Evolutionary conservation across 768 basidiomycete genomes (phyloP).

Genomic region (Dacryopinax spathularia): DNA sequence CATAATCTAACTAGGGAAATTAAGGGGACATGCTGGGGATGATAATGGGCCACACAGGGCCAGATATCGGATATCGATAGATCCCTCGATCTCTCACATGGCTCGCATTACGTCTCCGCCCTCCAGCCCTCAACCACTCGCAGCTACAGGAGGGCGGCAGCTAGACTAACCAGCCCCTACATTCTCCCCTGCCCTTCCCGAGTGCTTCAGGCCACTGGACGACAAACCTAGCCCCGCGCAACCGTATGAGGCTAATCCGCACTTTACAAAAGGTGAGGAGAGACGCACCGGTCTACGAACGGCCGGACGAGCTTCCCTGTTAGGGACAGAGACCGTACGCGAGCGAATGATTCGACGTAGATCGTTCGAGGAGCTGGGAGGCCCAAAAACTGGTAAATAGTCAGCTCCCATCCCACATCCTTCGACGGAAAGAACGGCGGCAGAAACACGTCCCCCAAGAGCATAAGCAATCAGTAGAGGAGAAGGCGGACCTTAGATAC

Average conservation of each 20-base stretch:
- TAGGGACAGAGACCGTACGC: constrained; percentile 64
- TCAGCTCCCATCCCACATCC: constrained; percentile 6
- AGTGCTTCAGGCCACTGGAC: constrained; percentile 74
- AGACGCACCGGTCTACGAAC: constrained; percentile 61
- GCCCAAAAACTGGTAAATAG: constrained; percentile 49
- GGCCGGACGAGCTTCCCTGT: constrained; percentile 69
- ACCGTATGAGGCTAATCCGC: constrained; percentile 7
- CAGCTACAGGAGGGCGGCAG: no score
- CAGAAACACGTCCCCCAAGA: not conserved
- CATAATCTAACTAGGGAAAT: no score
- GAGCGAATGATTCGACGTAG: constrained; percentile 90
- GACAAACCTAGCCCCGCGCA: constrained; percentile 45
- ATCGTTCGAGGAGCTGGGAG: constrained; percentile 56
- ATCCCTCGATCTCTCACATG: no score
- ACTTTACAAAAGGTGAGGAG: not conserved
- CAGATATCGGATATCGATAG: no score
- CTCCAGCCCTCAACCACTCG: no score
- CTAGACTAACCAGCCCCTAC: constrained; percentile 51
- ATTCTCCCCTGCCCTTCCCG: constrained; percentile 34
- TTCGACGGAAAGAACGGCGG: not conserved
- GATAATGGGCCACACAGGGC: no score
- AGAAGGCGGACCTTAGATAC: constrained; percentile 33
- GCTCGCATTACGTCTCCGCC: no score
- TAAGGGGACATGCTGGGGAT: no score
- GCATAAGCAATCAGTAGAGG: not conserved